Evolutionary conservation across 805 yeast species (phyloP).

Genomic region (Schizosaccharomyces osmophilus): DNA sequence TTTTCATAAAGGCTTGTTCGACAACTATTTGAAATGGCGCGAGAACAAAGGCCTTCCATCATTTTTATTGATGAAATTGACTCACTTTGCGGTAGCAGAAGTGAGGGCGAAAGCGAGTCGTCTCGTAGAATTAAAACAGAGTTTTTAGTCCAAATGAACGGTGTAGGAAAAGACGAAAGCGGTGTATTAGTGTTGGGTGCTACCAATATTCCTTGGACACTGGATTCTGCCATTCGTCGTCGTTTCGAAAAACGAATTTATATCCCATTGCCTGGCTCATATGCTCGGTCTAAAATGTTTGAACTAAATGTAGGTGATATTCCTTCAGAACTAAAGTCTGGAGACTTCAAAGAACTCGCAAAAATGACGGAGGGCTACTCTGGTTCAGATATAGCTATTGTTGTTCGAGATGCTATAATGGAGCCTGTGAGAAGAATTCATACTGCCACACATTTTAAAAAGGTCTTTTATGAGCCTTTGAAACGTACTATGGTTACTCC

Average conservation of each 20-base stretch:
- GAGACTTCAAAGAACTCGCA: conserved; percentile 56
- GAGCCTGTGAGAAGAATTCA: conserved; percentile 91
- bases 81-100: conserved; percentile 92
- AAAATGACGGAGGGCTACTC: conserved; percentile 89
- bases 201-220: conserved; percentile 95
- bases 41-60: conserved; percentile 86
- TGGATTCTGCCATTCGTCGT: conserved; percentile 91
- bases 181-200: conserved; percentile 94
- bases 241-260: conserved; percentile 89
- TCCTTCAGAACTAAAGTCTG: conserved; percentile 50
- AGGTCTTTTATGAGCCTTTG: conserved; percentile 18
- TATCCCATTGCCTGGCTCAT: conserved; percentile 82
- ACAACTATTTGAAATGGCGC: conserved; percentile 82
- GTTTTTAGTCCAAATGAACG: conserved; percentile 90
- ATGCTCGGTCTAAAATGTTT: conserved; percentile 81
- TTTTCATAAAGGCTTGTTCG: conserved; percentile 40
- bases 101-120: conserved; percentile 94
- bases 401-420: conserved; percentile 92
- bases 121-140: conserved; percentile 90
- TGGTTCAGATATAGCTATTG: conserved; percentile 91
- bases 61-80: conserved; percentile 96
- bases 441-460: conserved; percentile 81
- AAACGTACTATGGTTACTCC: conserved; percentile 36
- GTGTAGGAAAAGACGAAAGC: conserved; percentile 80
- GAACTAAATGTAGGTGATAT: conserved; percentile 78